Percentiles rank a stretch among this genome's conserved stretches.
These are phyloP conservation scores for Pleurotus sapidus DNA, from an alignment of 768 basidiomycete species.

Conservation along the genomic window DNA sequence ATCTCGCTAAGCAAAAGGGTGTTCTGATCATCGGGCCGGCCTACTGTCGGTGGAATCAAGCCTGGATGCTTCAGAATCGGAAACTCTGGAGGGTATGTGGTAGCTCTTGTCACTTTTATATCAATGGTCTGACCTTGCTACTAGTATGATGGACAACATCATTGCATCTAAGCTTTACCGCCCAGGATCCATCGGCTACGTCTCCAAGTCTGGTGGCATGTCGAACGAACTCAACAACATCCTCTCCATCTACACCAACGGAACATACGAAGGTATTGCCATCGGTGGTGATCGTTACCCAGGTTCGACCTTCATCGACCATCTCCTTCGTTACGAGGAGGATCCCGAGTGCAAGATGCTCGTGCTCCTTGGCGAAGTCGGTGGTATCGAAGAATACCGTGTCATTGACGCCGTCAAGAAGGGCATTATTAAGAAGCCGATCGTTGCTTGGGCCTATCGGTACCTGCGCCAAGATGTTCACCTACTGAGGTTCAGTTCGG, in stretches of 20 bases:
- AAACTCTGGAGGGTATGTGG: constrained; percentile 89
- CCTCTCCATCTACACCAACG: constrained; percentile 92
- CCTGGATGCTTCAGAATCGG: constrained; percentile 99
- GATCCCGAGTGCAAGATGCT: constrained; percentile 99
- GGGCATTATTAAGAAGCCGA: constrained; percentile 95
- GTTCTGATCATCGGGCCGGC: constrained; percentile 95
- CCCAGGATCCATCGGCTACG: constrained; percentile 95
- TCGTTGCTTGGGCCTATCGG: constrained; percentile 99
- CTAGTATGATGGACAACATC: constrained; percentile 99
- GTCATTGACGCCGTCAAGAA: constrained; percentile 97
- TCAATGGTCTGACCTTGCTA: neutral
- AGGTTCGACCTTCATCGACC: constrained; percentile 98
- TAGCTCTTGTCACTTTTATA: neutral
- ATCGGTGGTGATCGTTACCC: constrained; percentile 99
- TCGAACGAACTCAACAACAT: constrained; percentile 99
- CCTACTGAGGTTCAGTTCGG: constrained; percentile 99
- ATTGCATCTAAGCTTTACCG: constrained; percentile 98
- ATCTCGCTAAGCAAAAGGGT: constrained; percentile 78
- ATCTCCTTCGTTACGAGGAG: constrained; percentile 94
- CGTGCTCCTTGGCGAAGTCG: constrained; percentile 97
- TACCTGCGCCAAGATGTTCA: constrained; percentile 99
- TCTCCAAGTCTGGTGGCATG: constrained; percentile 99
- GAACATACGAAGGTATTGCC: constrained; percentile 99
- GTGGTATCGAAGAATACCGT: constrained; percentile 98
- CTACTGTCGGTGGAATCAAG: constrained; percentile 99